Conservation (phyloP, 2,329 filamentous ascomycete genomes). For the Alternaria brassicae region DNA sequence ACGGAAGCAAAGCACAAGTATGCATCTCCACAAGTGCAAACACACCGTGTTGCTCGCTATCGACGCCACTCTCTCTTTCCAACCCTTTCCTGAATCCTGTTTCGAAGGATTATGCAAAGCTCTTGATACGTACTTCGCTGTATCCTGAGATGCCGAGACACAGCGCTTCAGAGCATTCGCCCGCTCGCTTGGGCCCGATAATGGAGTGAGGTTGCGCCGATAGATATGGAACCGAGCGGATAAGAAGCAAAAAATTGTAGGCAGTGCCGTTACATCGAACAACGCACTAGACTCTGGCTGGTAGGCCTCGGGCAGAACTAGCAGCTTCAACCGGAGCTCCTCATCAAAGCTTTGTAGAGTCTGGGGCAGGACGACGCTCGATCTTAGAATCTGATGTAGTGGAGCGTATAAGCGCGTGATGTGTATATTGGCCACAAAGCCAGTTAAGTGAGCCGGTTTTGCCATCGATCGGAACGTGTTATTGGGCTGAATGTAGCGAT, state of each 20-base stretch:
- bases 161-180: slow-evolving; percentile 79
- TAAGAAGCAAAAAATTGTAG: slow-evolving; percentile 79
- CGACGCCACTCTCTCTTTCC: slow-evolving; percentile 66
- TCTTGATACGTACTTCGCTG: slow-evolving; percentile 75
- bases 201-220: slow-evolving; percentile 83
- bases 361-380: slow-evolving; percentile 66
- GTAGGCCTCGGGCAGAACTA: slow-evolving; percentile 76
- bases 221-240: slow-evolving; percentile 85
- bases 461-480: slow-evolving; percentile 52
- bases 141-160: slow-evolving; percentile 76
- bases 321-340: slow-evolving; percentile 78
- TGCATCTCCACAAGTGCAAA: slow-evolving; percentile 85
- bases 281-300: slow-evolving; percentile 70
- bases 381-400: slow-evolving; percentile 73
- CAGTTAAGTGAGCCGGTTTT: slow-evolving; percentile 63
- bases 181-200: slow-evolving; percentile 70
- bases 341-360: slow-evolving; percentile 80
- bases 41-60: slow-evolving; percentile 78
- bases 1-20: slow-evolving; percentile 78
- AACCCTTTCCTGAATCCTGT: slow-evolving; percentile 44
- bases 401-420: slow-evolving; percentile 80
- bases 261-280: slow-evolving; percentile 76
- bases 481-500: slow-evolving; percentile 72
- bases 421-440: slow-evolving; percentile 79
- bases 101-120: slow-evolving; percentile 58